Evolutionary conservation across 2,329 filamentous ascomycete genomes (phyloP).

Genomic region (Purpureocillium lavendulum): DNA sequence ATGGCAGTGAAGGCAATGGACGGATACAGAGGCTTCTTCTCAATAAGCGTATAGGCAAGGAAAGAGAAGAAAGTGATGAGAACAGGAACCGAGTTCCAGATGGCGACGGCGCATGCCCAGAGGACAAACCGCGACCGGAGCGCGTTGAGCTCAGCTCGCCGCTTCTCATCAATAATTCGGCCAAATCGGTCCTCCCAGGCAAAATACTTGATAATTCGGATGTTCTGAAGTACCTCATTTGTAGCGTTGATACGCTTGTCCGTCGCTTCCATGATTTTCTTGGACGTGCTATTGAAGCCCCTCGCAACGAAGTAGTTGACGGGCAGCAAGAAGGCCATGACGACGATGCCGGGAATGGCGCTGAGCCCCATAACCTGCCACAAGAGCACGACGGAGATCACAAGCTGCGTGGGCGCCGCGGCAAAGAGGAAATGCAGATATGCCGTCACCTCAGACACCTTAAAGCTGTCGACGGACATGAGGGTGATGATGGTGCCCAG

Average conservation of each 20-base stretch:
- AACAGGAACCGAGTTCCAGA: conserved; percentile 94
- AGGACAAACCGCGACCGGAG: conserved; percentile 78
- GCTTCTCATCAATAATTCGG: conserved; percentile 80
- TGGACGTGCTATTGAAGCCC: conserved; percentile 79
- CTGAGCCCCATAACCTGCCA: conserved; percentile 88
- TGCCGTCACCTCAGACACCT: conserved; percentile 87
- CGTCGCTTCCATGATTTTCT: conserved; percentile 84
- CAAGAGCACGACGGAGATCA: conserved; percentile 71
- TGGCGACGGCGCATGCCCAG: conserved; percentile 84
- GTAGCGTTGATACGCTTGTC: conserved; percentile 95
- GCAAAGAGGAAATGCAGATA: conserved; percentile 97
- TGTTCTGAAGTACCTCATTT: conserved; percentile 95
- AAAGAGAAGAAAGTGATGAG: conserved; percentile 97
- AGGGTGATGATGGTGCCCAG: conserved; percentile 98
- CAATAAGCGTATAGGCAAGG: conserved; percentile 81
- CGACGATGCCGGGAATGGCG: conserved; percentile 83
- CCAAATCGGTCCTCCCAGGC: conserved; percentile 94
- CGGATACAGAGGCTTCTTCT: conserved; percentile 81
- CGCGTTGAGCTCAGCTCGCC: conserved; percentile 66
- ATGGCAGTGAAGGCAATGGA: conserved; percentile 94
- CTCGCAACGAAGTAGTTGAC: conserved; percentile 84
- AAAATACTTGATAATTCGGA: conserved; percentile 98
- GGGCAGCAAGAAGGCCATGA: conserved; percentile 84
- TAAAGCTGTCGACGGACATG: conserved; percentile 99
- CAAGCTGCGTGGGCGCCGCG: conserved; percentile 78